Conservation (phyloP, 805 yeast species). For the Pichia sporocuriosa region DNA sequence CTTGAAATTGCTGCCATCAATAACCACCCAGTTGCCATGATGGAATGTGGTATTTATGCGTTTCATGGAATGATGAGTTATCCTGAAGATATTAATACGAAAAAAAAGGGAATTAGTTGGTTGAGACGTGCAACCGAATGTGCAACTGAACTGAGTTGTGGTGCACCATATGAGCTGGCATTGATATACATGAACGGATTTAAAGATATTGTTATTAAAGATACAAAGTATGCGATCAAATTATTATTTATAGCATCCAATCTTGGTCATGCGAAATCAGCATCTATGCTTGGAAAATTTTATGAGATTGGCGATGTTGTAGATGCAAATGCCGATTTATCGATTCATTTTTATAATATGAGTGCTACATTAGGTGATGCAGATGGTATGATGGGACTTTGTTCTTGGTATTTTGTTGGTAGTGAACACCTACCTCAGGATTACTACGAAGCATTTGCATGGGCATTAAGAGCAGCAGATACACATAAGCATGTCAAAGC, state of each 20-base stretch:
- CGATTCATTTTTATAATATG: conserved; percentile 87
- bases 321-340: conserved; percentile 72
- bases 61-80: conserved; percentile 84
- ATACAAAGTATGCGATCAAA: conserved; percentile 75
- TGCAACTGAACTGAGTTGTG: conserved; percentile 78
- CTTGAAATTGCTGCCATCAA: conserved; percentile 81
- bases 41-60: conserved; percentile 80
- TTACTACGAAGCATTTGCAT: conserved; percentile 81
- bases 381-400: conserved; percentile 83
- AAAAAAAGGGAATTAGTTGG: conserved; percentile 90
- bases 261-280: conserved; percentile 75
- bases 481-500: conserved; percentile 65
- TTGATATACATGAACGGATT: conserved; percentile 80
- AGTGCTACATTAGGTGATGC: conserved; percentile 89
- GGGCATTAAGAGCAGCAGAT: conserved; percentile 87
- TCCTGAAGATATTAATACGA: conserved; percentile 55
- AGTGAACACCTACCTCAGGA: conserved; percentile 79
- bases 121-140: conserved; percentile 75
- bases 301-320: conserved; percentile 78
- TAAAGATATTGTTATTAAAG: conserved; percentile 79
- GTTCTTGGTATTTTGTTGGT: conserved; percentile 96
- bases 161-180: conserved; percentile 93
- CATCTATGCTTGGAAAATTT: conserved; percentile 70
- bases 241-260: conserved; percentile 84
- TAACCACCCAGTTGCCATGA: conserved; percentile 96